A percentile compares a stretch with the other conserved stretches of the same genome.
Conservation (phyloP, 768 basidiomycete genomes). For the Hysterangium stoloniferum region DNA sequence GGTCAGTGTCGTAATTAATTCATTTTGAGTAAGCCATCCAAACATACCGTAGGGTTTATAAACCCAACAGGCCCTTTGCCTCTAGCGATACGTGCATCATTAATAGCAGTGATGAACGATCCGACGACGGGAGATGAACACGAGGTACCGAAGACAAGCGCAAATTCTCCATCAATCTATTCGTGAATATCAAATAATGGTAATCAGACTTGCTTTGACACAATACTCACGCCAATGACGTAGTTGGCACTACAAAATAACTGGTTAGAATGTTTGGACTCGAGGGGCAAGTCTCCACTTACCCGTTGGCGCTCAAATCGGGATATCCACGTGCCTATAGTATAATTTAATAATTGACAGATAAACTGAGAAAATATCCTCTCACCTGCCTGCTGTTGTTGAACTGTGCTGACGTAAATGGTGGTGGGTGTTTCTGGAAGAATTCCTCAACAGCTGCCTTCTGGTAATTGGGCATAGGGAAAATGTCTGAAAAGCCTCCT, state of each 20-base stretch:
- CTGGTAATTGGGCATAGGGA: conserved; percentile 12
- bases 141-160: conserved; percentile 27
- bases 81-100: conserved; percentile 29
- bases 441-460: conserved; percentile 1
- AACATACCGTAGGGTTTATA: conserved; percentile 35
- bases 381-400: conserved; percentile 12
- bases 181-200: neutral
- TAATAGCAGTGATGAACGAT: conserved; percentile 31
- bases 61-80: conserved; percentile 33
- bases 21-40: neutral
- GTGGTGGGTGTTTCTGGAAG: conserved; percentile 13
- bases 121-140: conserved; percentile 27
- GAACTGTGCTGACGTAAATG: conserved; percentile 13
- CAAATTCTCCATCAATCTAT: conserved; percentile 21
- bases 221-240: conserved; percentile 1
- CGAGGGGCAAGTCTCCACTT: neutral
- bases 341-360: neutral
- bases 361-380: neutral
- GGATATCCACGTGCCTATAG: conserved; percentile 12
- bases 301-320: conserved; percentile 12
- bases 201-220: neutral
- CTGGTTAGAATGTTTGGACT: neutral
- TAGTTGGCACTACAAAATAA: neutral
- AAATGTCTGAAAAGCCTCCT: conserved; percentile 11
- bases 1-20: neutral